phyloP scores from a whole-genome alignment of 2,329 filamentous ascomycete species.

The Colletotrichum truncatum region DNA sequence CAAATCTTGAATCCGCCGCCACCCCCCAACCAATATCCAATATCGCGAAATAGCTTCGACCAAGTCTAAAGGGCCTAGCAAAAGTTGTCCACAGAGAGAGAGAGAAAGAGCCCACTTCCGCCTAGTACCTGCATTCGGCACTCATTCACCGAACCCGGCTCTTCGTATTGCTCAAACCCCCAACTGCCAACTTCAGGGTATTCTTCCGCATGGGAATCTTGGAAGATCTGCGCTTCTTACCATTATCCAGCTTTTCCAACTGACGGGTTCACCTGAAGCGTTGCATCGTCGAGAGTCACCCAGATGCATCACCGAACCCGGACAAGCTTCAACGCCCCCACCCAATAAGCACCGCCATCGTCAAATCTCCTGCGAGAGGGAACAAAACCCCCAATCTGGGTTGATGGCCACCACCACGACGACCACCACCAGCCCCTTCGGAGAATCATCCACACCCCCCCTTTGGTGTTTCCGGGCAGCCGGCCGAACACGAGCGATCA shows the following conservation, averaged over 20 bases:
- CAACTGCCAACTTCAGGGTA: constrained; percentile 27
- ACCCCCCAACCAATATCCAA: neutral
- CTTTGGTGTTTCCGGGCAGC: constrained; percentile 5
- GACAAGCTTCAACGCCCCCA: constrained; percentile 23
- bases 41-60: neutral
- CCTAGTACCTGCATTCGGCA: constrained; percentile 29
- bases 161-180: constrained; percentile 17
- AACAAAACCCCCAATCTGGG: neutral
- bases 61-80: too few relatives aligned
- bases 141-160: constrained; percentile 1
- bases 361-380: constrained; percentile 5
- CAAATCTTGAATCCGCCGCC: too few relatives aligned
- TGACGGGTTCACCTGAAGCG: constrained; percentile 28
- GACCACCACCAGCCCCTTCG: neutral
- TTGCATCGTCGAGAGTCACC: constrained; percentile 19
- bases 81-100: neutral
- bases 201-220: constrained; percentile 19
- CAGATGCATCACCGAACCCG: neutral
- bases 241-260: constrained; percentile 15
- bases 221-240: constrained; percentile 28
- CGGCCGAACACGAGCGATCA: constrained; percentile 31
- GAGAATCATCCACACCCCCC: neutral
- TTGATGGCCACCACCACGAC: neutral
- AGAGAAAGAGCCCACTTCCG: neutral
- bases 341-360: constrained; percentile 17